Evolutionary conservation across 2,329 filamentous ascomycete species (phyloP), one percentile per base, ranked within the genome.

Genomic region (Spiromastix sp.): DNA sequence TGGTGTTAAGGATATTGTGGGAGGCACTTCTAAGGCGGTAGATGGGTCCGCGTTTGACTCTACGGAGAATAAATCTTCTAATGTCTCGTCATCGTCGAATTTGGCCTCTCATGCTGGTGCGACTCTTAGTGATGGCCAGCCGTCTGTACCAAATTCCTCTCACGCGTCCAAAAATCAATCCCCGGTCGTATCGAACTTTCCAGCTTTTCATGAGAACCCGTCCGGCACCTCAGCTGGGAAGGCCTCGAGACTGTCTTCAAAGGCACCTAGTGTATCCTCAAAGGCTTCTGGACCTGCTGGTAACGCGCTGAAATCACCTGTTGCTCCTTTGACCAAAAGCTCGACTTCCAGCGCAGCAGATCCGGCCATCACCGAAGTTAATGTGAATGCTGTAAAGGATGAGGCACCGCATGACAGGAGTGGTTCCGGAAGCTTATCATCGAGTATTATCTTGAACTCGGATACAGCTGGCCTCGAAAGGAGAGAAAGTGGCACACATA

Each of bases 1-100:
- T 11, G 82, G 70, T 10, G 73, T 70, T 28, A 79, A 74, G 45
- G 73, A 77, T 37, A 66, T 60, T 34, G 57, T 60, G 20, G 55
- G 56, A 34, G 49, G 50, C 20, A 52, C 50, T 24, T 48, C 52
- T 30, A 60, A 49, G 41, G 48, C 49, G 22, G 43, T 49, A 17
- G 55, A 59, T 33, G 50, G 47, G 26, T 43, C 41, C 22, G 34
- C 42, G 17, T 58, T 58, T 7, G 40, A 41, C 3, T 32, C 48
- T 33, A 38, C 41, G 13, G 34, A 45, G 11, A 59, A 52, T 32
- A 51, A 46, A 27, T 47, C 53, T 30, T 40, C 43, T 7, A 44
- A 47, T n/a, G 49, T 55, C 22, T 47, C 45, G 12, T 49, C 48
- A 15, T 44, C 46, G 16, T 37, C 41, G 21, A 55, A 51, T 38